Evolutionary conservation across 441 rosid genomes (phyloP), one percentile per base, ranked within the genome.

Genomic region (Adansonia madagascariensis): DNA sequence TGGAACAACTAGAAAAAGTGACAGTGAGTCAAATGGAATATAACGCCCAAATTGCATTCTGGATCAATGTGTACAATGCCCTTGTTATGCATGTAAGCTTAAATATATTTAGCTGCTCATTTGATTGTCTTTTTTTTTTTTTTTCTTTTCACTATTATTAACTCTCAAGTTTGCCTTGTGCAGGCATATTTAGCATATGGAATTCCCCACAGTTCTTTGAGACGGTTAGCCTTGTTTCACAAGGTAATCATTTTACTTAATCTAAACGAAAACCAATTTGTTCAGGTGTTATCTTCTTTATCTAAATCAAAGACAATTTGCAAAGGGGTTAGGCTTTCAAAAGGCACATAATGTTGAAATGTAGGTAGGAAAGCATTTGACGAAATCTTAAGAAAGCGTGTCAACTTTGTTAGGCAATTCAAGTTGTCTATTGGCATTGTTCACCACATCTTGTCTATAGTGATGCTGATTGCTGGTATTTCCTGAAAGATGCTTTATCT

Each of bases 101-200:
- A 44, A 64, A 53, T 35, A 2, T 11, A 35, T 55, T n/a, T 5
- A 71, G 8, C 39, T 15, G n/a, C 46, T 35, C 56, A 43, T 68
- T 27, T 35, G 41, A 18, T 22, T 27, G n/a, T 14, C 15, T 50
- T 60, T 60, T 46, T 10, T 1, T 44, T 9, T 44, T 4, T 56
- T 20, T 44, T 22, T 27, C 6, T 4, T 35, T 35, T 35, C 6
- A 24, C 47, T 20, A 22, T 47, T 31, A 4, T 17, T 55, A 46
- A 77, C 73, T 31, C 65, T 53, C 78, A 15, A 11, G 11, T 60
- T 74, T 80, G 7, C 41, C 69, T 78, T 80, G 52, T 73, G 61
- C 82, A 93, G 98, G 98, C 97, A 77, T 92, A 90, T 79, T 83
- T 94, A 78, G 97, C 97, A 9, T 94, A 88, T 79, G 98, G 98